Conservation (phyloP, 2,329 filamentous ascomycete genomes). For the Polytolypa hystricis region DNA sequence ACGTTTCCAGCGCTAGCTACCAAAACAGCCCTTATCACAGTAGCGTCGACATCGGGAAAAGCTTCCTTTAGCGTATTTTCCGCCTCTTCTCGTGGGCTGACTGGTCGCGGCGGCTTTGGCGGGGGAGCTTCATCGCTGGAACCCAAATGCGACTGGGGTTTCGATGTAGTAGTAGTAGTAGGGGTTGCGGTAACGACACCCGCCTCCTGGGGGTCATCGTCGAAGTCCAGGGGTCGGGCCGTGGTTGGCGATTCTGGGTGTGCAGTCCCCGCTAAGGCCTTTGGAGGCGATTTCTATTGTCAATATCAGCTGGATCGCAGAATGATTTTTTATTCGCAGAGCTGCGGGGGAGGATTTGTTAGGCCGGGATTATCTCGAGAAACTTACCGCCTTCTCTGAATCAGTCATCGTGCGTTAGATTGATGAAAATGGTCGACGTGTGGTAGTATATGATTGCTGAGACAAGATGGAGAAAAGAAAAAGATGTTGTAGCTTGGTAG, state of each 20-base stretch:
- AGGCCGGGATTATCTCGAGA: background rate
- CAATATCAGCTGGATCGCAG: constrained; percentile 14
- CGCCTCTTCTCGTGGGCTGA: constrained; percentile 72
- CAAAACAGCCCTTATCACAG: constrained; percentile 79
- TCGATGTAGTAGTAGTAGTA: constrained; percentile 18
- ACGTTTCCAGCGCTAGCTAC: constrained; percentile 75
- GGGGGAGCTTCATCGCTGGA: constrained; percentile 39
- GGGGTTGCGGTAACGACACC: constrained; percentile 19
- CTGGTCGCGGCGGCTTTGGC: constrained; percentile 73
- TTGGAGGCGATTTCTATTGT: constrained; percentile 25
- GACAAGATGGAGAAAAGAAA: no score
- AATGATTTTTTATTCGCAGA: no score
- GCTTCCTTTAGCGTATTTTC: constrained; percentile 85
- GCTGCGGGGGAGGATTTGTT: constrained; percentile 8
- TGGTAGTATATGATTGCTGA: background rate
- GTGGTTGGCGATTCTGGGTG: constrained; percentile 44
- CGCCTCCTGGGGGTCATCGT: constrained; percentile 43
- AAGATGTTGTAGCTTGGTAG: no score
- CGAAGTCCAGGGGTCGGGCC: constrained; percentile 46
- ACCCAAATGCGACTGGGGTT: constrained; percentile 16
- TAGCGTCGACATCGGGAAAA: constrained; percentile 70
- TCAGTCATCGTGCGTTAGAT: constrained; percentile 11
- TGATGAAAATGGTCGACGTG: no score
- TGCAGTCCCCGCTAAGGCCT: constrained; percentile 19
- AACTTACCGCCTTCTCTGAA: constrained; percentile 9